Conservation (phyloP, 805 yeast genomes). For the Kluyveromyces dobzhanskii region DNA sequence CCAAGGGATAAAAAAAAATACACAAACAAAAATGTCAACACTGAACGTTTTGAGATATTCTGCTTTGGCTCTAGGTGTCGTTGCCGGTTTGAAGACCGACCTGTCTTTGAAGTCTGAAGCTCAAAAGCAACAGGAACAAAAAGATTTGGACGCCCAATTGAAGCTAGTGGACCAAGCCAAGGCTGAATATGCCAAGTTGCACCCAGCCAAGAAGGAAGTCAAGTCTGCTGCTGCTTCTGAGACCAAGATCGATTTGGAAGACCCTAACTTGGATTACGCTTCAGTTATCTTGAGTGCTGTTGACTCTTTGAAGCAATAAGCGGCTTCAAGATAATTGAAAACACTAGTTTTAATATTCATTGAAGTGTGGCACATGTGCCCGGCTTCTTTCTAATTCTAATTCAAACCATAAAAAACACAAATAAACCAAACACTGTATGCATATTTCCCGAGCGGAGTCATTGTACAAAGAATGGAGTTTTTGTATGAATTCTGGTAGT, state of each 20-base stretch:
- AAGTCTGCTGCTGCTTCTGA: slow-evolving; percentile 34
- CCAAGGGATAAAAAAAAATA: neutral
- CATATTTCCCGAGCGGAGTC: too few species aligned
- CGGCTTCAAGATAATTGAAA: too few species aligned
- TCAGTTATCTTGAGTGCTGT: slow-evolving; percentile 57
- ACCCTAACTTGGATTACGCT: slow-evolving; percentile 84
- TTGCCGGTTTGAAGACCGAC: slow-evolving; percentile 85
- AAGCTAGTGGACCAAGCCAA: slow-evolving; percentile 82
- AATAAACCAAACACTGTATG: too few species aligned
- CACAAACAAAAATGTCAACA: slow-evolving; percentile 34
- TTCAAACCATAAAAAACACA: too few species aligned
- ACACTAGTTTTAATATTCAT: too few species aligned
- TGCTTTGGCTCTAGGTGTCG: slow-evolving; percentile 79
- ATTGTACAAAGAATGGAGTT: too few species aligned
- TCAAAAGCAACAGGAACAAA: slow-evolving; percentile 46
- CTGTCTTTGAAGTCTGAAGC: slow-evolving; percentile 55
- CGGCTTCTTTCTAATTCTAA: too few species aligned
- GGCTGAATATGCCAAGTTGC: slow-evolving; percentile 70
- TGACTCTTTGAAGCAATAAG: slow-evolving; percentile 38
- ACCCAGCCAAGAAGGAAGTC: slow-evolving; percentile 33
- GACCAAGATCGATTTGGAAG: slow-evolving; percentile 61
- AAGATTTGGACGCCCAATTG: slow-evolving; percentile 54
- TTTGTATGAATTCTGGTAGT: too few species aligned
- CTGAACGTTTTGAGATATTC: slow-evolving; percentile 80
- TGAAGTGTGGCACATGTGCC: too few species aligned